phyloP scores from a whole-genome alignment of 345 rosid genomes.

The Clausena lansium region DNA sequence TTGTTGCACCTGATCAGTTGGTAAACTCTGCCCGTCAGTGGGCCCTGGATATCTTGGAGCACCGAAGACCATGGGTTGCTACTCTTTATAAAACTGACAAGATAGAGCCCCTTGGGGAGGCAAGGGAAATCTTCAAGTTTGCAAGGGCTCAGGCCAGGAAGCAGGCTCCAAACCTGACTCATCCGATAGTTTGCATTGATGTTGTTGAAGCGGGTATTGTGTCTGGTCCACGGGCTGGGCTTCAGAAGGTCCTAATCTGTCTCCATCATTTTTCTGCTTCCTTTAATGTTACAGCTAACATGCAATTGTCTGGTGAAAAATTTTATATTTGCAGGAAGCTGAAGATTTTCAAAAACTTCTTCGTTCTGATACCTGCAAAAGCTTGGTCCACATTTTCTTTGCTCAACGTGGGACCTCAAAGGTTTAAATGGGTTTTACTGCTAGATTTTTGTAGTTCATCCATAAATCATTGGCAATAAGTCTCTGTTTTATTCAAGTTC shows the following conservation, averaged over 20 bases:
- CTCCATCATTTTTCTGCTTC: constrained; percentile 12
- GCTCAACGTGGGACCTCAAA: constrained; percentile 85
- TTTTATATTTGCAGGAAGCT: constrained; percentile 59
- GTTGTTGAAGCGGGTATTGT: constrained; percentile 83
- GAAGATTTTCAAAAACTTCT: constrained; percentile 60
- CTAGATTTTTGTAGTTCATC: background rate
- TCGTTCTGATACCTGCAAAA: constrained; percentile 64
- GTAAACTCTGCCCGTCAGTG: constrained; percentile 69
- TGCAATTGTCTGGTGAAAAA: constrained; percentile 14
- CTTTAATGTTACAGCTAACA: constrained; percentile 1
- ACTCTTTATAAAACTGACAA: constrained; percentile 78
- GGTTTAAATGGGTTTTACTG: constrained; percentile 37
- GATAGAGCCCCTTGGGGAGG: constrained; percentile 84
- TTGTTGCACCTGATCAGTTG: constrained; percentile 66
- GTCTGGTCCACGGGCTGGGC: constrained; percentile 76
- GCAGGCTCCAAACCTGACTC: constrained; percentile 78
- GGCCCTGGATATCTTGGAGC: constrained; percentile 76
- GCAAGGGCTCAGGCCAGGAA: constrained; percentile 68
- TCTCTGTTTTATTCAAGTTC: background rate
- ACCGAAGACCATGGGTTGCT: constrained; percentile 80
- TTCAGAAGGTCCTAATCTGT: constrained; percentile 59
- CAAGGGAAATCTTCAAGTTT: constrained; percentile 82
- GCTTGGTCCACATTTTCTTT: constrained; percentile 89
- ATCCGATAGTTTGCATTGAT: constrained; percentile 87
- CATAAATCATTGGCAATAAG: background rate